phyloP scores from a whole-genome alignment of 2,329 filamentous ascomycete genomes.

The Gremmenia infestans region DNA sequence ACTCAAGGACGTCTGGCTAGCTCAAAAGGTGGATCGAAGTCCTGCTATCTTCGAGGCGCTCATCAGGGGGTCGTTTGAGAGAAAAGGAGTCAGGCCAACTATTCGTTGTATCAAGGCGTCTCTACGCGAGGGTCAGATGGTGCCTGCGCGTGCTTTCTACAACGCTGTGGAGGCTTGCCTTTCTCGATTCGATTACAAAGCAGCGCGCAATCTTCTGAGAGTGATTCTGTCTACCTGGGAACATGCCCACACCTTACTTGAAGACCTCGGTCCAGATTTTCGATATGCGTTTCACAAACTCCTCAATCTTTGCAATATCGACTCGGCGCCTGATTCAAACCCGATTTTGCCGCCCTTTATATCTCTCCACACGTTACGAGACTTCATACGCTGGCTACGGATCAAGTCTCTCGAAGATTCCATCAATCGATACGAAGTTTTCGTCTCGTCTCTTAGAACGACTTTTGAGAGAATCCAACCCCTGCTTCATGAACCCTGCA shows the following conservation, averaged over 20 bases:
- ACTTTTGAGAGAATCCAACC: neutral
- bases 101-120: slow-evolving; percentile 23
- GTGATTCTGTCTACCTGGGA: slow-evolving; percentile 22
- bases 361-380: slow-evolving; percentile 9
- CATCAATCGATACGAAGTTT: slow-evolving; percentile 4
- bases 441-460: neutral
- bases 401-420: slow-evolving; percentile 14
- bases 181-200: slow-evolving; percentile 16
- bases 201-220: slow-evolving; percentile 21
- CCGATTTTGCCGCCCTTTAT: neutral
- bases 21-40: slow-evolving; percentile 23
- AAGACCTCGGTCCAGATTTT: slow-evolving; percentile 12
- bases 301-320: slow-evolving; percentile 23
- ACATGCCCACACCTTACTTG: neutral
- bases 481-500: neutral
- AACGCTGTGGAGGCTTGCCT: slow-evolving; percentile 19
- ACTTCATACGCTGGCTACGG: slow-evolving; percentile 17
- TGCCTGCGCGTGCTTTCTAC: slow-evolving; percentile 20
- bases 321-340: slow-evolving; percentile 7
- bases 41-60: slow-evolving; percentile 25
- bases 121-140: slow-evolving; percentile 22
- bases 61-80: slow-evolving; percentile 22
- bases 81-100: slow-evolving; percentile 18
- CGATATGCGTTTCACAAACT: slow-evolving; percentile 21
- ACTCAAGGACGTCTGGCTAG: slow-evolving; percentile 12